Evolutionary conservation across 495 filamentous ascomycete genomes (phyloP).

Genomic region (Margaritispora aquatica): DNA sequence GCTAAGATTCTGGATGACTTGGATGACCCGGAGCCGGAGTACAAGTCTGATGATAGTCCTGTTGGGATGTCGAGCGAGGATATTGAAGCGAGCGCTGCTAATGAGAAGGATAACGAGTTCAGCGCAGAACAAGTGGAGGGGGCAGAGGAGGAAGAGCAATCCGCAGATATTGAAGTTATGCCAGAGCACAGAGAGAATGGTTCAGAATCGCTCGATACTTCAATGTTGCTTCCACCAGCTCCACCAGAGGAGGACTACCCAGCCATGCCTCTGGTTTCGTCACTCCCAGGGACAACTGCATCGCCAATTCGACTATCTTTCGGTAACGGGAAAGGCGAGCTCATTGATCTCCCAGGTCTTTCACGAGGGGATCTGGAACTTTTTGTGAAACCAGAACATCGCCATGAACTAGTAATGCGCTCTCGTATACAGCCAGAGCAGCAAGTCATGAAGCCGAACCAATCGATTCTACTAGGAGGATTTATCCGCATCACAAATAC

Average conservation of each 20-base stretch:
- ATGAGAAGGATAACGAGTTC: not conserved
- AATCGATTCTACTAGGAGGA: constrained; percentile 81
- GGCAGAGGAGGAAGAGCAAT: no score
- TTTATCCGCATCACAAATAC: constrained; percentile 82
- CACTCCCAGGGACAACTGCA: constrained; percentile 87
- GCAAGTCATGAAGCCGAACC: constrained; percentile 62
- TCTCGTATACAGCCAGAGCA: constrained; percentile 61
- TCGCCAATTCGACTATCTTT: constrained; percentile 89
- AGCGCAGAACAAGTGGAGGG: no score
- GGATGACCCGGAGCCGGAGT: constrained; percentile 17
- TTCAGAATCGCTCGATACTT: constrained; percentile 5
- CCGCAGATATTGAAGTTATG: no score
- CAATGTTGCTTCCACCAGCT: constrained; percentile 62
- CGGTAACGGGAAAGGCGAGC: constrained; percentile 74
- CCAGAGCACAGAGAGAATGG: constrained; percentile 7
- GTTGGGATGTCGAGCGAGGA: not conserved
- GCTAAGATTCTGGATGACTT: constrained; percentile 26
- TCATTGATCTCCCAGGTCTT: constrained; percentile 92
- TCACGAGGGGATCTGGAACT: constrained; percentile 62
- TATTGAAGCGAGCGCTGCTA: not conserved
- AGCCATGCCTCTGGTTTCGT: constrained; percentile 73
- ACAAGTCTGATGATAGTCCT: not conserved
- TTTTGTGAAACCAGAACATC: constrained; percentile 58
- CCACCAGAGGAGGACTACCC: constrained; percentile 68
- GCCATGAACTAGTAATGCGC: constrained; percentile 67